phyloP scores from a whole-genome alignment of 2,329 filamentous ascomycete genomes.

The Fusarium marasasianum region DNA sequence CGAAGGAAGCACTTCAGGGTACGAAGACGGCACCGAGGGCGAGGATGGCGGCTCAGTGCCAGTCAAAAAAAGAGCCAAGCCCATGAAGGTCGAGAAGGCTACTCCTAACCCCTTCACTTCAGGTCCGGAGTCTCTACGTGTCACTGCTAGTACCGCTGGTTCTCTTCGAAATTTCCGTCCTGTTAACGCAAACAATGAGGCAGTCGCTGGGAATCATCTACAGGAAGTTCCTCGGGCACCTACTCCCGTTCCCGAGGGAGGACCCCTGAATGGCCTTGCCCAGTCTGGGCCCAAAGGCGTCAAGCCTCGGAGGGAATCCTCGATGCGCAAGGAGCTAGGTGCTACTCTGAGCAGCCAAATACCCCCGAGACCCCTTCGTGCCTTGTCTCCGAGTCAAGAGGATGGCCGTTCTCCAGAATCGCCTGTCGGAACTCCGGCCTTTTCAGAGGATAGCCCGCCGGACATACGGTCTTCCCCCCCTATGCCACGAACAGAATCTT shows the following conservation, averaged over 20 bases:
- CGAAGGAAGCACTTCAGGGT: conserved; percentile 76
- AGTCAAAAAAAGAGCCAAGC: conserved; percentile 77
- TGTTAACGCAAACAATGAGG: conserved; percentile 62
- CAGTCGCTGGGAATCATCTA: conserved; percentile 60
- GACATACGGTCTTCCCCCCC: conserved; percentile 93
- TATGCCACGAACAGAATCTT: conserved; percentile 70
- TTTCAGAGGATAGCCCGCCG: conserved; percentile 74
- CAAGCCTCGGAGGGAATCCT: conserved; percentile 68
- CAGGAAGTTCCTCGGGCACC: conserved; percentile 81
- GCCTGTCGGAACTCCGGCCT: conserved; percentile 60
- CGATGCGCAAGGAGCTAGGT: conserved; percentile 61
- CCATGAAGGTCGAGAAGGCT: conserved; percentile 77
- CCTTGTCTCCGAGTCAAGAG: conserved; percentile 57
- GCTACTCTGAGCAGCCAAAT: conserved; percentile 58
- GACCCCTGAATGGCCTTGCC: conserved; percentile 42
- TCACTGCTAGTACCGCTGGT: conserved; percentile 90
- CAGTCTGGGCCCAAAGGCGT: conserved; percentile 45
- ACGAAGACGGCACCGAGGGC: conserved; percentile 73
- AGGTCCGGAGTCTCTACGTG: conserved; percentile 81
- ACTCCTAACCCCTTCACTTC: conserved; percentile 76
- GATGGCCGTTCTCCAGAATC: conserved; percentile 66
- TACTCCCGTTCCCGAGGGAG: conserved; percentile 73
- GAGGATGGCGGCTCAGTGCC: conserved; percentile 58
- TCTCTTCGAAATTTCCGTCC: conserved; percentile 88
- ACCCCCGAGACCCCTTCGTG: conserved; percentile 49